Base-by-base conservation (phyloP, 768 basidiomycete species). In the Hypholoma sublateritium region DNA sequence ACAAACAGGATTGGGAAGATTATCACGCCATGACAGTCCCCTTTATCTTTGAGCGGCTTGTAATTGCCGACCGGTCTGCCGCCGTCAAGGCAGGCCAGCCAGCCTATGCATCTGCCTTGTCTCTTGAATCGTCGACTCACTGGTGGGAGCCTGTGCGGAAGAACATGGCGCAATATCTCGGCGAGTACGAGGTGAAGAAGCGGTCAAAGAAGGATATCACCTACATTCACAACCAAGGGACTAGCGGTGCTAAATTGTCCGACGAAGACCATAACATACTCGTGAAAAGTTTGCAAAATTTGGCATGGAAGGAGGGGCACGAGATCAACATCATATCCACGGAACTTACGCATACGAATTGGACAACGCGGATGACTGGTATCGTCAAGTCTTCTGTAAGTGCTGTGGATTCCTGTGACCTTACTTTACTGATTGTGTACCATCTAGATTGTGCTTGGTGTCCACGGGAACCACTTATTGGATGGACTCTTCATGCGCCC, bases 1-100 rank as follows among this genome's bases (percentile, higher is more conserved):
- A 86, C 68, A 56, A 74, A 16, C 81, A 86, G 56, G 93, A 95
- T 64, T 93, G 91, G 83, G 76, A 80, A 46, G 93, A 95, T 70
- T 86, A 87, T 62, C 77, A 80, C 36, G 77, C 80, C 56, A 82
- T 91, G 64, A 76, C 78, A 17, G 78, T 84, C 16, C 89, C 93
- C 0, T 93, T 86, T 67, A 63, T 94, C 16, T 72, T 92, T 52
- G 87, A 90, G 61, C 85, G 91, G 11, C 75, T 91, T 12, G 83
- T 96, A 32, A 73, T 97, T 34, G 87, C 85, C 0, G 93, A 95
- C 65, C 76, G 86, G 45, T 79, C 82, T n/a, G 89, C 88, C 0
- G 87, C 91, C 2, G 63, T 62, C n/a, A 58, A 61, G 13, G 50
- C 39, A 1, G 69, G 73, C 16, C 71, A 77, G 21, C 80, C 81